Evolutionary conservation across 2,329 filamentous ascomycete genomes (phyloP).

Genomic region (Pseudocercospora eumusae): DNA sequence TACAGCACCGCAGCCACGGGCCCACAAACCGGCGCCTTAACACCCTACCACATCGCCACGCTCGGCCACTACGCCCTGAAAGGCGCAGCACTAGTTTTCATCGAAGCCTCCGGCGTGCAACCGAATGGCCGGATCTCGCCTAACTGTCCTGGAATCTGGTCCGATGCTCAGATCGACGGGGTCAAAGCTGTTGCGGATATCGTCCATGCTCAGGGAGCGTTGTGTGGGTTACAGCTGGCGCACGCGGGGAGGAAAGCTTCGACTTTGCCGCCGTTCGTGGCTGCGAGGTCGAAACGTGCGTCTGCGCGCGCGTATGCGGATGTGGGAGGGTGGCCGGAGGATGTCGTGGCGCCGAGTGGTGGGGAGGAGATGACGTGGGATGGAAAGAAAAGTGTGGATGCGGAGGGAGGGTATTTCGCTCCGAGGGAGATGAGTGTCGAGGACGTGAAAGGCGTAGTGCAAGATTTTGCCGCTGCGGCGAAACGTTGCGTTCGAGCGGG

Average conservation of each 20-base stretch:
- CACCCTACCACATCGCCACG: constrained; percentile 80
- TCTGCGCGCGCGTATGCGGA: constrained; percentile 55
- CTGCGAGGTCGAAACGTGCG: constrained; percentile 31
- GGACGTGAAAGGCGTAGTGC: constrained; percentile 67
- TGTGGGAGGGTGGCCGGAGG: constrained; percentile 56
- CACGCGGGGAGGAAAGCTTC: constrained; percentile 71
- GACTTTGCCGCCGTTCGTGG: constrained; percentile 63
- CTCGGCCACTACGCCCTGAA: constrained; percentile 74
- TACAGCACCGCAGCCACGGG: constrained; percentile 62
- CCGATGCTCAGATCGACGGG: constrained; percentile 75
- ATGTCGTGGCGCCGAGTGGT: constrained; percentile 58
- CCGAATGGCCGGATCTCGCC: constrained; percentile 80
- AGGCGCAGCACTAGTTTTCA: constrained; percentile 70
- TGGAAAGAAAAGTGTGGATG: constrained; percentile 31
- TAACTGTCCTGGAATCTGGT: constrained; percentile 77
- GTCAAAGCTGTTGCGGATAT: constrained; percentile 73
- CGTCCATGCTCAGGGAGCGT: constrained; percentile 72
- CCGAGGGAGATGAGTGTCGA: constrained; percentile 57
- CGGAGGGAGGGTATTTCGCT: constrained; percentile 42
- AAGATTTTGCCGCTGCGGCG: constrained; percentile 64
- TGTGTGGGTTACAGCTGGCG: constrained; percentile 75
- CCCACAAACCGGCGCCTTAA: constrained; percentile 62
- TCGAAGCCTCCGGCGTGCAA: constrained; percentile 78
- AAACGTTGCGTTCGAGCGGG: constrained; percentile 59
- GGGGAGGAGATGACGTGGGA: constrained; percentile 47